Conservation (phyloP, 345 rosid species). For the Arabis hirsuta region DNA sequence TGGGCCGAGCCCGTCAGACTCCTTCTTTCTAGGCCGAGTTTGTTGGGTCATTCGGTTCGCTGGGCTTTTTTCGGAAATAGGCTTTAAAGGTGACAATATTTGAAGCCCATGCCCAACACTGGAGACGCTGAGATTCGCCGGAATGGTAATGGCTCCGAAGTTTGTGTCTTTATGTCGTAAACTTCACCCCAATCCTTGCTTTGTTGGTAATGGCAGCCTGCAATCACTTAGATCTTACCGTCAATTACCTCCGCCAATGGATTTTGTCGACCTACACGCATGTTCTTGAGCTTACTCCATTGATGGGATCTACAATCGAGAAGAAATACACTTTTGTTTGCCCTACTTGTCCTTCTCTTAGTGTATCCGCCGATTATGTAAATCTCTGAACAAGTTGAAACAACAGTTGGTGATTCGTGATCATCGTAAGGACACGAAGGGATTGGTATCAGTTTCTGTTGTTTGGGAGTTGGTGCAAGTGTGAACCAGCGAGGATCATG, state of each 20-base stretch:
- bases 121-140: no score
- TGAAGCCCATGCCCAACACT: no score
- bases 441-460: conserved; percentile 41
- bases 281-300: conserved; percentile 52
- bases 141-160: conserved; percentile 42
- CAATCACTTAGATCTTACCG: conserved; percentile 61
- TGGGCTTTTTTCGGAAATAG: no score
- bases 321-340: conserved; percentile 57
- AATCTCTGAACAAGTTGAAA: no score
- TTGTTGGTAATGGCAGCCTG: conserved; percentile 44
- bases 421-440: conserved; percentile 24
- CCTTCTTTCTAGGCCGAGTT: no score
- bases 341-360: conserved; percentile 18
- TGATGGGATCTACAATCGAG: conserved; percentile 60
- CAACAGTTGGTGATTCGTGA: no score
- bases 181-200: conserved; percentile 67
- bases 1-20: no score
- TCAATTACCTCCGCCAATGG: conserved; percentile 60
- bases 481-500: conserved; percentile 43
- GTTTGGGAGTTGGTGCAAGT: conserved; percentile 33
- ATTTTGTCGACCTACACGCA: conserved; percentile 49
- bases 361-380: no score
- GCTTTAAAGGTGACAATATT: no score
- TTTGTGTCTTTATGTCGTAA: conserved; percentile 47
- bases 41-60: no score